phyloP scores from a whole-genome alignment of 73 alveolate species.

The Paramecium pentaurelia region DNA sequence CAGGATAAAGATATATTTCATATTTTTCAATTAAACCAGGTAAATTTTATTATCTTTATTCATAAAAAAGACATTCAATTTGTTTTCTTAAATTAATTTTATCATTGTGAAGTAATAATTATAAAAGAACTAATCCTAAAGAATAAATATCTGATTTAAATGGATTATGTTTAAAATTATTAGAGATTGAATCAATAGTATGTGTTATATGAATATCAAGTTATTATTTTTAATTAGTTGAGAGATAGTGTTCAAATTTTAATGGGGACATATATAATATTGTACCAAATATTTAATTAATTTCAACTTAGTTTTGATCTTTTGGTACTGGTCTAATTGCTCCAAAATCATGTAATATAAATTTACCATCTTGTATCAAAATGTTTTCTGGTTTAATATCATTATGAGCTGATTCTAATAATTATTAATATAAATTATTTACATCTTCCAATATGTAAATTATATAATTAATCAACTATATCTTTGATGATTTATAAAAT shows the following conservation, averaged over 20 bases:
- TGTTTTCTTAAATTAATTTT: neutral
- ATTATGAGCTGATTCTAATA: constrained; percentile 29
- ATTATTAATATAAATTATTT: neutral
- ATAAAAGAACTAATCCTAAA: neutral
- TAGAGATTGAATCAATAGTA: neutral
- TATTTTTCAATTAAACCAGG: constrained; percentile 10
- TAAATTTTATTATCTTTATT: neutral
- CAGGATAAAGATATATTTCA: neutral
- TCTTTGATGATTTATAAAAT: neutral
- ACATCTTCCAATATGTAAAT: neutral
- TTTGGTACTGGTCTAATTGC: neutral
- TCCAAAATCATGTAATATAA: constrained; percentile 37
- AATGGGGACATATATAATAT: constrained; percentile 26
- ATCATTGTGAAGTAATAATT: neutral
- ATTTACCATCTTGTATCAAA: neutral
- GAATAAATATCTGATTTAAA: constrained; percentile 45
- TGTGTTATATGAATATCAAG: neutral
- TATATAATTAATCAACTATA: neutral
- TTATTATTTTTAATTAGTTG: neutral
- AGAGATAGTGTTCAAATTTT: neutral
- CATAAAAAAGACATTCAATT: constrained; percentile 14
- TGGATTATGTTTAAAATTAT: constrained; percentile 30
- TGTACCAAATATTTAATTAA: constrained; percentile 18
- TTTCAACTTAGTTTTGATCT: neutral
- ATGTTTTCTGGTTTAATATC: constrained; percentile 46